These are phyloP conservation scores for Ogataea pilisensis DNA, from an alignment of 805 yeast genomes.

Conservation along the genomic window DNA sequence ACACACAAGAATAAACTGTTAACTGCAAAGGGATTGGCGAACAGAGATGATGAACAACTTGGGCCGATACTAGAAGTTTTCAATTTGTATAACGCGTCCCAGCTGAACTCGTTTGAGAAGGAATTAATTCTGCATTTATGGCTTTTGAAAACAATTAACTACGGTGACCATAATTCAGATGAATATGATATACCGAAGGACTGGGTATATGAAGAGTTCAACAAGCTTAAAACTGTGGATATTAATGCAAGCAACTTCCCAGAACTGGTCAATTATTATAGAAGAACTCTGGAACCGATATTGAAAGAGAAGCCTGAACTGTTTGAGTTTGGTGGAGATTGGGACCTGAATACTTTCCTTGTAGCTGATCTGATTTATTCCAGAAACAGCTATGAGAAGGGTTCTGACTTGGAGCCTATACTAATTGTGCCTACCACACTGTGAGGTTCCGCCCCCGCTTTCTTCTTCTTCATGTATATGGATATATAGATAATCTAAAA, in stretches of 20 bases:
- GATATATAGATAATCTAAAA: too few relatives aligned
- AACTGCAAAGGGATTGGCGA: constrained; percentile 23
- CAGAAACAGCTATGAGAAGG: constrained; percentile 25
- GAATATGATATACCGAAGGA: neutral
- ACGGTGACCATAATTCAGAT: neutral
- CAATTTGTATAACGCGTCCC: constrained; percentile 3
- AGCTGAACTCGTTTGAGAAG: constrained; percentile 14
- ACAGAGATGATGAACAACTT: constrained; percentile 16
- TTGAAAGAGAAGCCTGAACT: constrained; percentile 1
- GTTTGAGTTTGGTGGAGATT: constrained; percentile 8
- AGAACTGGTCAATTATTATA: constrained; percentile 1
- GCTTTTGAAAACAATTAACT: constrained; percentile 16
- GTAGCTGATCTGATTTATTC: constrained; percentile 9
- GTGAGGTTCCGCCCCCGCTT: too few relatives aligned
- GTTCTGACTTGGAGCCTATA: constrained; percentile 22
- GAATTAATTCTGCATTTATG: constrained; percentile 23
- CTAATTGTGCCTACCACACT: constrained; percentile 17
- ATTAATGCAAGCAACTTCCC: neutral
- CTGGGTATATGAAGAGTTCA: constrained; percentile 18
- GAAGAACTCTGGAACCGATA: constrained; percentile 2
- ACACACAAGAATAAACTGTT: constrained; percentile 23
- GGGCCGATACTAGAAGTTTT: constrained; percentile 8
- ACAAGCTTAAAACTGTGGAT: neutral
- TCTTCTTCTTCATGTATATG: too few relatives aligned
- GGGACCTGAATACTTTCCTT: constrained; percentile 18